These are phyloP conservation scores for Solanum tacnaense DNA, from an alignment of 257 asterid species.

Conservation along the genomic window DNA sequence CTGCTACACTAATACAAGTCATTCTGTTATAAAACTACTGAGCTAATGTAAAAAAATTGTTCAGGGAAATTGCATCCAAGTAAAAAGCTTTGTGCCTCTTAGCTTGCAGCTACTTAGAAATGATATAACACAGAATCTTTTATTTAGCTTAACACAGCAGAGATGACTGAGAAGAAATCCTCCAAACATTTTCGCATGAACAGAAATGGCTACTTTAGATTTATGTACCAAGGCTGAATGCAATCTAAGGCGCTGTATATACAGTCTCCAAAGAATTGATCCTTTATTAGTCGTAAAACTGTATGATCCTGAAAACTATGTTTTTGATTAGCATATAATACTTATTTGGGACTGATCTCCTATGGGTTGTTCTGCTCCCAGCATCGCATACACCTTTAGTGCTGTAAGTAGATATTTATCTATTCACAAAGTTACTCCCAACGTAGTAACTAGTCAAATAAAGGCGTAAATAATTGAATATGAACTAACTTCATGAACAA, in stretches of 20 bases:
- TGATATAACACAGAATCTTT: background rate
- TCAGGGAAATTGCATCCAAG: background rate
- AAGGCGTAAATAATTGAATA: background rate
- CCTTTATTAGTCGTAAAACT: background rate
- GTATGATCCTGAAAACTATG: background rate
- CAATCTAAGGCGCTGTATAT: background rate
- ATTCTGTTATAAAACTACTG: background rate
- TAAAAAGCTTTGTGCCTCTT: background rate
- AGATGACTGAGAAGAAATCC: background rate
- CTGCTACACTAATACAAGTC: background rate
- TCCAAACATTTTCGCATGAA: background rate
- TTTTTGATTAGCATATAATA: background rate
- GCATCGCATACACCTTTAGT: background rate
- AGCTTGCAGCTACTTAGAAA: background rate
- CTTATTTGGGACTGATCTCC: background rate
- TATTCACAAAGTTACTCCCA: background rate
- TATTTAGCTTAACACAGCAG: background rate
- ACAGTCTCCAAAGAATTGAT: background rate
- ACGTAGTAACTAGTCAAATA: background rate
- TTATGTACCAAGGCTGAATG: background rate
- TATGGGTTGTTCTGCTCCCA: background rate
- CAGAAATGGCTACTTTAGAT: background rate
- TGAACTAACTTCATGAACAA: constrained; percentile 5
- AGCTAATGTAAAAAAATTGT: background rate
- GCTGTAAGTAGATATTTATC: background rate